A percentile compares a stretch with the other conserved stretches of the same genome.
Evolutionary conservation across 2,329 filamentous ascomycete genomes (phyloP).

Genomic region (Beauveria brongniartii): DNA sequence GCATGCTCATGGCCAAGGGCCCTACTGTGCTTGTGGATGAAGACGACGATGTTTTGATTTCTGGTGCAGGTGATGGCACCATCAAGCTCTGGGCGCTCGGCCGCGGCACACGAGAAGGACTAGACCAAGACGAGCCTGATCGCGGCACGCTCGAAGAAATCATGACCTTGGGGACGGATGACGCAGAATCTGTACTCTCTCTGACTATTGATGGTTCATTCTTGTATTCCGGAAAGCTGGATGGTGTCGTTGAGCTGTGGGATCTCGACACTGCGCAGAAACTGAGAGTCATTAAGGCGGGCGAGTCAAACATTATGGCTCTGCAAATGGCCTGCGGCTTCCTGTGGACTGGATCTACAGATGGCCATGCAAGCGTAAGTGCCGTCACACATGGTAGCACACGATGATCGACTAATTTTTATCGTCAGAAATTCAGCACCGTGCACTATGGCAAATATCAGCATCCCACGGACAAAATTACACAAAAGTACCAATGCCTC

Average conservation of each 20-base stretch:
- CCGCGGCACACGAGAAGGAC: constrained; percentile 12
- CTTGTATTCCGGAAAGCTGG: constrained; percentile 80
- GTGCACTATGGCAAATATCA: constrained; percentile 54
- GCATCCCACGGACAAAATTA: constrained; percentile 45
- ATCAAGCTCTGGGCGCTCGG: constrained; percentile 85
- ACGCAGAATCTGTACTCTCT: constrained; percentile 61
- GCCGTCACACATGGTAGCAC: no score
- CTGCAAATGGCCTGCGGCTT: constrained; percentile 79
- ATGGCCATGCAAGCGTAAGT: constrained; percentile 73
- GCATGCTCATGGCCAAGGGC: constrained; percentile 79
- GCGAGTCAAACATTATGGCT: constrained; percentile 75
- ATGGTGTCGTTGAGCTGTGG: constrained; percentile 90
- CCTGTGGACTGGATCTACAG: constrained; percentile 82
- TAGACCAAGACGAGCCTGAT: constrained; percentile 33
- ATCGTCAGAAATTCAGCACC: constrained; percentile 53
- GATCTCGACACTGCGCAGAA: constrained; percentile 91
- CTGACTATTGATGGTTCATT: constrained; percentile 85
- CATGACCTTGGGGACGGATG: constrained; percentile 53
- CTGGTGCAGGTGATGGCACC: constrained; percentile 85
- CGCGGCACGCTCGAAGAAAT: constrained; percentile 60
- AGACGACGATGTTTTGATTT: constrained; percentile 76
- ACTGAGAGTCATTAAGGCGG: constrained; percentile 74
- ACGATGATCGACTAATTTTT: not conserved
- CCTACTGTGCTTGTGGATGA: constrained; percentile 57
- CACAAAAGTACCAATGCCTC: constrained; percentile 75